These are phyloP conservation scores for Metschnikowia cubensis DNA, from an alignment of 805 yeast genomes.

Conservation along the genomic window DNA sequence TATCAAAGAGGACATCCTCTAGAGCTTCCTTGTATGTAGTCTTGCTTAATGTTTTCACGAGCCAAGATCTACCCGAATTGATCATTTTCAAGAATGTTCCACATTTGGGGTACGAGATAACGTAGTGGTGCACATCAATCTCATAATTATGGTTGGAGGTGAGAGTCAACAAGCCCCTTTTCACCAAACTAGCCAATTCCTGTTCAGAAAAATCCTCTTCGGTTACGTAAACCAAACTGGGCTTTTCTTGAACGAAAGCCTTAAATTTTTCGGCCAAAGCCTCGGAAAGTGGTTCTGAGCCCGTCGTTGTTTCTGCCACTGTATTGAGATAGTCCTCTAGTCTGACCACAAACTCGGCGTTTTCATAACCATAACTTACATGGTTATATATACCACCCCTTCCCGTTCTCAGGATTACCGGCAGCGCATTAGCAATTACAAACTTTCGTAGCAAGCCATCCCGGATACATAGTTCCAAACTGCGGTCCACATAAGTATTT, in stretches of 20 bases:
- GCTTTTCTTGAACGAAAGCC: slow-evolving; percentile 21
- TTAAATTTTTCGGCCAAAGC: slow-evolving; percentile 22
- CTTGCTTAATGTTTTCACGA: slow-evolving; percentile 36
- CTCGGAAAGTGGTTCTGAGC: slow-evolving; percentile 9
- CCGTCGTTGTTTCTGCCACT: slow-evolving; percentile 14
- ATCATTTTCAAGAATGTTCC: slow-evolving; percentile 46
- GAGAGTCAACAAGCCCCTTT: slow-evolving; percentile 42
- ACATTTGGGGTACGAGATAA: slow-evolving; percentile 46
- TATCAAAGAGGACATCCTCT: slow-evolving; percentile 38
- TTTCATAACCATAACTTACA: slow-evolving; percentile 41
- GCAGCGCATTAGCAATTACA: slow-evolving; percentile 42
- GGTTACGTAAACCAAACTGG: slow-evolving; percentile 27
- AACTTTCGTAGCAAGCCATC: slow-evolving; percentile 37
- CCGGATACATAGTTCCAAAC: slow-evolving; percentile 35
- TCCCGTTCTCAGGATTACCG: slow-evolving; percentile 39
- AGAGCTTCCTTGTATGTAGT: slow-evolving; percentile 41
- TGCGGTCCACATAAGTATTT: slow-evolving; percentile 47
- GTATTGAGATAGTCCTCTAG: slow-evolving; percentile 21
- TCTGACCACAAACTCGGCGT: slow-evolving; percentile 35
- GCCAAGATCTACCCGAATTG: slow-evolving; percentile 41
- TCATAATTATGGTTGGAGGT: slow-evolving; percentile 43
- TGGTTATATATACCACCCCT: slow-evolving; percentile 17
- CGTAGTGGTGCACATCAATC: slow-evolving; percentile 37
- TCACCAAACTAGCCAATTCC: slow-evolving; percentile 31
- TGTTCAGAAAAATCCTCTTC: slow-evolving; percentile 22